A percentile compares a stretch with the other conserved stretches of the same genome.
Conservation (phyloP, 345 rosid species). For the Adansonia digitata region DNA sequence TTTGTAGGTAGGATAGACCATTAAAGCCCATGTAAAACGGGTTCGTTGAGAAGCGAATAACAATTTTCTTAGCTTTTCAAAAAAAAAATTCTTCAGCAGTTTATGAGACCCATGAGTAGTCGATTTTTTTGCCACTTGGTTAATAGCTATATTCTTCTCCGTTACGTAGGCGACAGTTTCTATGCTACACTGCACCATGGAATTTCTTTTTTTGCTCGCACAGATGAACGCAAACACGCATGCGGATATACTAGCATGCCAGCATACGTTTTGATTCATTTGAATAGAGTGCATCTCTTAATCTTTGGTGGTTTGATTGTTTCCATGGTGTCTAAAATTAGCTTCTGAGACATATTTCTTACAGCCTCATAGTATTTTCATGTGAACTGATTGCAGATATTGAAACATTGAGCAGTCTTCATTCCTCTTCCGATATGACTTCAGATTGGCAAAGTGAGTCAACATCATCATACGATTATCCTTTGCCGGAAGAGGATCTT, state of each 20-base stretch:
- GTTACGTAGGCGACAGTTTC: neutral
- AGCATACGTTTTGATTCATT: neutral
- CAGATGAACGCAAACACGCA: neutral
- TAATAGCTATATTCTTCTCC: neutral
- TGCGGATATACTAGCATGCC: too few species aligned
- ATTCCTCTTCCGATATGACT: slow-evolving; percentile 3
- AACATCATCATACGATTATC: neutral
- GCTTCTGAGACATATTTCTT: neutral
- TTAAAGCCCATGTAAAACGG: neutral
- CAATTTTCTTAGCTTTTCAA: too few species aligned
- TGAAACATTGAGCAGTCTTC: neutral
- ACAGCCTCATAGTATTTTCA: neutral
- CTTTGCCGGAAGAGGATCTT: neutral
- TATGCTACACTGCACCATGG: neutral
- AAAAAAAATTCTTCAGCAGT: too few species aligned
- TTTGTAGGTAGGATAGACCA: neutral
- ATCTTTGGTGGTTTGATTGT: neutral
- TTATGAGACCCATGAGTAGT: neutral
- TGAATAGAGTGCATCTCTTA: neutral
- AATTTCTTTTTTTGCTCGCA: neutral
- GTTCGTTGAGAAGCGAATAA: neutral
- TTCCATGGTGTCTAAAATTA: neutral
- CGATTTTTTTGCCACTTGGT: neutral
- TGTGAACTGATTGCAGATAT: slow-evolving; percentile 12
- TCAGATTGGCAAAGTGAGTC: neutral